These are phyloP conservation scores for Penicillium sp. DNA, from an alignment of 2,329 filamentous ascomycete genomes.

Conservation along the genomic window DNA sequence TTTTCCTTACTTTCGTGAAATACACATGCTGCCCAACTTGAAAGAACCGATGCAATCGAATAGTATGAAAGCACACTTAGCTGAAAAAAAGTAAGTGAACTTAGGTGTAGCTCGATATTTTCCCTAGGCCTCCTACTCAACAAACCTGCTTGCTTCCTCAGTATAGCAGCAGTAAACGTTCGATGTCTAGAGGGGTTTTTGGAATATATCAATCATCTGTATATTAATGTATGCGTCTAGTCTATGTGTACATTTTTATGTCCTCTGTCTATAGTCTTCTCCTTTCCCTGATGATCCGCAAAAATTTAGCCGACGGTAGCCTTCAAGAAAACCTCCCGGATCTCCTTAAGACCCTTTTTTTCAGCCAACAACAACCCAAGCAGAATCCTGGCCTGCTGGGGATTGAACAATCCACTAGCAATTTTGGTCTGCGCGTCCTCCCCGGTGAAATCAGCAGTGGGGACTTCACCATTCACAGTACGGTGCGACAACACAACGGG, in stretches of 20 bases:
- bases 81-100: neutral
- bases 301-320: conserved; percentile 4
- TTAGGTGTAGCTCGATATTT: too few relatives aligned
- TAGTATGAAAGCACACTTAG: neutral
- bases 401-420: conserved; percentile 20
- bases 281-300: neutral
- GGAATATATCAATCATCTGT: neutral
- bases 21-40: neutral
- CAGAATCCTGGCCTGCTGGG: conserved; percentile 9
- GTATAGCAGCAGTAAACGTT: neutral
- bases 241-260: neutral
- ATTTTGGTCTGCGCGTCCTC: conserved; percentile 15
- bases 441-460: conserved; percentile 13
- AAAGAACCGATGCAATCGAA: neutral
- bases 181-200: too few relatives aligned
- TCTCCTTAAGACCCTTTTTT: conserved; percentile 9
- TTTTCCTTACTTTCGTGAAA: conserved; percentile 24
- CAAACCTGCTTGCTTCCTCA: neutral
- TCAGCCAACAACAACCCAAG: conserved; percentile 13
- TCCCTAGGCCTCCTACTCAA: neutral
- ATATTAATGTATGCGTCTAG: too few relatives aligned
- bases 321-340: conserved; percentile 5
- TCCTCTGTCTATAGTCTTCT: neutral
- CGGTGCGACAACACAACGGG: conserved; percentile 25
- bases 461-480: conserved; percentile 27